These are phyloP conservation scores for Neurospora pannonica DNA, from an alignment of 495 filamentous ascomycete genomes.

Conservation along the genomic window DNA sequence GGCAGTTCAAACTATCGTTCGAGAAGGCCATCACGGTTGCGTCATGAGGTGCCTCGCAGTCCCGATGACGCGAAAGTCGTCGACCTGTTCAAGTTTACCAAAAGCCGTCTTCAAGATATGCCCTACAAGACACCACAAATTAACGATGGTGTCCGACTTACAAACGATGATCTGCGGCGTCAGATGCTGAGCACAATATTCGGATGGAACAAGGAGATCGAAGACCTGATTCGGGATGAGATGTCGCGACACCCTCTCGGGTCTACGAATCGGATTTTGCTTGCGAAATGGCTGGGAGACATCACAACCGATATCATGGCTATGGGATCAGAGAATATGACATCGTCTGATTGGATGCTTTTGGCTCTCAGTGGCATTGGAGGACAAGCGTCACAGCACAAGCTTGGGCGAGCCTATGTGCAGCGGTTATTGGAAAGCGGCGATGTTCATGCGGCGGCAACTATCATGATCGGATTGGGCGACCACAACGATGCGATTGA, in stretches of 20 bases:
- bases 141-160: slow-evolving; percentile 54
- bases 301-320: slow-evolving; percentile 73
- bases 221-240: slow-evolving; percentile 80
- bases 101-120: slow-evolving; percentile 65
- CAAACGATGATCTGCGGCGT: slow-evolving; percentile 72
- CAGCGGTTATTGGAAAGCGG: slow-evolving; percentile 82
- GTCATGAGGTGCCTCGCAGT: slow-evolving; percentile 67
- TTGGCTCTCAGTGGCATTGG: slow-evolving; percentile 84
- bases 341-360: slow-evolving; percentile 93
- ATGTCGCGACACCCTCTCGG: slow-evolving; percentile 61
- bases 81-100: slow-evolving; percentile 61
- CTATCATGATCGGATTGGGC: slow-evolving; percentile 84
- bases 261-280: slow-evolving; percentile 66
- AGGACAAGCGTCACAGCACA: slow-evolving; percentile 70
- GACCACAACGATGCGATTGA: slow-evolving; percentile 93
- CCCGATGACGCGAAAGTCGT: slow-evolving; percentile 50
- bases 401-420: slow-evolving; percentile 85
- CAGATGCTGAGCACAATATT: slow-evolving; percentile 95
- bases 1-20: slow-evolving; percentile 52
- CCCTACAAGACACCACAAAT: slow-evolving; percentile 60
- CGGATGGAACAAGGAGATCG: slow-evolving; percentile 84
- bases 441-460: slow-evolving; percentile 83
- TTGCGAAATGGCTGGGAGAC: slow-evolving; percentile 89
- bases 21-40: slow-evolving; percentile 58
- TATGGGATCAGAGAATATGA: slow-evolving; percentile 70